A percentile compares a stretch with the other conserved stretches of the same genome.
These are phyloP conservation scores for Aechmea fasciata DNA, from an alignment of 176 grass and related monocot genomes.

Conservation along the genomic window DNA sequence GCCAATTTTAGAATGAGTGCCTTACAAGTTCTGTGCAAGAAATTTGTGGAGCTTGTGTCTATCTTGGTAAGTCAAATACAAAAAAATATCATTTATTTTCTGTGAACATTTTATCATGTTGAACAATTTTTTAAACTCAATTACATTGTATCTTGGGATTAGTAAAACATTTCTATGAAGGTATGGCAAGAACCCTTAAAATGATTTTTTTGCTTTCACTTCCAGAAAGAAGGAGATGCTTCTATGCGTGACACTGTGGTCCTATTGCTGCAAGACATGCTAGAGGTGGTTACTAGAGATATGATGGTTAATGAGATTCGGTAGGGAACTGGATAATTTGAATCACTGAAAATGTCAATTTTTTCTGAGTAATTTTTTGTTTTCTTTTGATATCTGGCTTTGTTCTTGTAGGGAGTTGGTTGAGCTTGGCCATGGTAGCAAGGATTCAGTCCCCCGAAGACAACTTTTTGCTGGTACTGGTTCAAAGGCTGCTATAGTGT, in stretches of 20 bases:
- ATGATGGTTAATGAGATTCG: constrained; percentile 97
- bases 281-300: constrained; percentile 88
- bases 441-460: constrained; percentile 73
- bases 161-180: not conserved
- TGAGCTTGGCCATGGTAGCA: constrained; percentile 82
- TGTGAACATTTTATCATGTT: not conserved
- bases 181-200: constrained; percentile 17
- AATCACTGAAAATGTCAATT: not conserved
- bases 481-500: constrained; percentile 71
- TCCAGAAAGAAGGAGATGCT: constrained; percentile 81
- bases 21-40: constrained; percentile 67
- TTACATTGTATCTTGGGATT: not conserved
- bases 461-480: constrained; percentile 91
- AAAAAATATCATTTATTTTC: constrained; percentile 3
- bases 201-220: constrained; percentile 12
- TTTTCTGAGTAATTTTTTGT: constrained; percentile 1
- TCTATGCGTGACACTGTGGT: constrained; percentile 71
- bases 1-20: constrained; percentile 90
- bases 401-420: constrained; percentile 55
- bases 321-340: constrained; percentile 19
- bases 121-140: not conserved
- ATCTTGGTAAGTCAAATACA: constrained; percentile 59
- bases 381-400: not conserved
- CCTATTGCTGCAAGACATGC: constrained; percentile 90
- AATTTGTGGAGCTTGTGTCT: constrained; percentile 85